Conservation (phyloP, 768 basidiomycete species). For the Xerocomellus dryophilus region DNA sequence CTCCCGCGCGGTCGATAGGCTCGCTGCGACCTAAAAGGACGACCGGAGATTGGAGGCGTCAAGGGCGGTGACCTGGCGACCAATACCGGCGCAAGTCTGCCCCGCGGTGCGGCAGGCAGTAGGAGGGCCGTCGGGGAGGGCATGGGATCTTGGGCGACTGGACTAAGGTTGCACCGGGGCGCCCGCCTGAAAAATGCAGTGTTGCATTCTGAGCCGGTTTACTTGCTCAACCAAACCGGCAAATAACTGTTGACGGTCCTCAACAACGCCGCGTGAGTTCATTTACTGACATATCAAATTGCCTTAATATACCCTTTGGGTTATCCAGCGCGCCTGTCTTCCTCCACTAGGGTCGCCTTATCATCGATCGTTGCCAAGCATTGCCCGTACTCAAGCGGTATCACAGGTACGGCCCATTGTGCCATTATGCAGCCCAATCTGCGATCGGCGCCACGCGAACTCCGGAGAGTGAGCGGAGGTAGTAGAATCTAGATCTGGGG, state of each 20-base stretch:
- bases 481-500: not conserved
- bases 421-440: constrained; percentile 1
- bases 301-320: not conserved
- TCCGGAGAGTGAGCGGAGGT: constrained; percentile 1
- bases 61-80: not conserved
- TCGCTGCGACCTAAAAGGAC: not conserved
- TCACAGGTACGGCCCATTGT: not conserved
- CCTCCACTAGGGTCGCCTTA: not conserved
- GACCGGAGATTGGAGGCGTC: not conserved
- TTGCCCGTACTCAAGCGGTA: not conserved
- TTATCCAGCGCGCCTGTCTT: not conserved
- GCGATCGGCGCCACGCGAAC: constrained; percentile 9
- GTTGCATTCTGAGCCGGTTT: constrained; percentile 4
- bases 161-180: too few species aligned
- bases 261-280: not conserved
- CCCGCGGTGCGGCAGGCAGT: not conserved
- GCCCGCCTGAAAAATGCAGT: not conserved
- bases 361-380: constrained; percentile 2
- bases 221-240: not conserved
- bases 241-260: not conserved
- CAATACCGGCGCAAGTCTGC: not conserved
- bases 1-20: too few species aligned
- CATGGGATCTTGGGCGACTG: not conserved
- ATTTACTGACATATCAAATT: not conserved
- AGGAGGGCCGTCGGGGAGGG: not conserved